A percentile compares a stretch with the other conserved stretches of the same genome.
Conservation (phyloP, 441 rosid genomes). For the Euphorbia celastroides region DNA sequence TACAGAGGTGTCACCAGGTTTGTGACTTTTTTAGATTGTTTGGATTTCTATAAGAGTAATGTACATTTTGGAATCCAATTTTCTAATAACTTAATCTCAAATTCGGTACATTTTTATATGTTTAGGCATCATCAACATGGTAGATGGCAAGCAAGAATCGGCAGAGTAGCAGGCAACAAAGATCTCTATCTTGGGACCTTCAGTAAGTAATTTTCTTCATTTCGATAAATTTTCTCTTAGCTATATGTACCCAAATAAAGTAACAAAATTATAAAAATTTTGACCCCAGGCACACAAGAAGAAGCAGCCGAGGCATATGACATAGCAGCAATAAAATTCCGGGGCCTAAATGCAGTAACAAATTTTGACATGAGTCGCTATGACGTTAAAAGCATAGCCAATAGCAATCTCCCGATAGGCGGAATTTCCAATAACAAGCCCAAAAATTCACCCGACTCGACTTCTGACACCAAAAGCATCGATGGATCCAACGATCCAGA, state of each 20-base stretch:
- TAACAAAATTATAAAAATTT: too few species aligned
- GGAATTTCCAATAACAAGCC: conserved; percentile 45
- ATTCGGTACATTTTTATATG: not conserved
- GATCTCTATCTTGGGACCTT: conserved; percentile 98
- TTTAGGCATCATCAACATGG: conserved; percentile 96
- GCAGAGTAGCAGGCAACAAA: conserved; percentile 96
- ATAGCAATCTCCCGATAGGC: conserved; percentile 69
- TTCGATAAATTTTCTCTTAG: too few species aligned
- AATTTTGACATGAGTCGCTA: conserved; percentile 90
- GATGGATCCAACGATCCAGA: conserved; percentile 30
- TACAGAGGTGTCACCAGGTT: conserved; percentile 34
- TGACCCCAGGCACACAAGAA: conserved; percentile 89
- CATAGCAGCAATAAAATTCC: conserved; percentile 87
- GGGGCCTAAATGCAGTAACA: conserved; percentile 83
- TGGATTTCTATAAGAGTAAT: not conserved
- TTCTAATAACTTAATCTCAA: not conserved
- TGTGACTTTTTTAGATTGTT: not conserved
- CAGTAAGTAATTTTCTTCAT: conserved; percentile 49
- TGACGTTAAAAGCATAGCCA: conserved; percentile 75
- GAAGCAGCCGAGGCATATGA: conserved; percentile 98
- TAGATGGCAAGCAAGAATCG: conserved; percentile 96
- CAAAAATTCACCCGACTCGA: conserved; percentile 35
- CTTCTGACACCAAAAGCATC: conserved; percentile 38
- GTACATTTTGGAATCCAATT: not conserved
- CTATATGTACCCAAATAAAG: too few species aligned